Base-by-base conservation (phyloP, 257 asterid genomes). In the Nicotiana tabacum region DNA sequence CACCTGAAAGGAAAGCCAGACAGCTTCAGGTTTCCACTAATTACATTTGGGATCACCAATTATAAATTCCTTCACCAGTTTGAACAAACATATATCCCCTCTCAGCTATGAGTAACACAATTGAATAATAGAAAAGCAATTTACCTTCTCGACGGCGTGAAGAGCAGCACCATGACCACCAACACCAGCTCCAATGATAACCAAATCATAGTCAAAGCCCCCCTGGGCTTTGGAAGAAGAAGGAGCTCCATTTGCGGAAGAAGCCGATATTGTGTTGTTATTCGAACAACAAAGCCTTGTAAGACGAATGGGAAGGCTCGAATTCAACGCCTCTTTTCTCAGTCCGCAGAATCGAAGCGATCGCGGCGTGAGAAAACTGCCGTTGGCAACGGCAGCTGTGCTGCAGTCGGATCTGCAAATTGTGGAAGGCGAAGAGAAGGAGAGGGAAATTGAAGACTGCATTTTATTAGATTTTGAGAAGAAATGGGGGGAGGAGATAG, bases 151-250 rank as follows among this genome's bases (percentile, higher is more conserved):
- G 61, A 93, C 97, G 53, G 99, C 99, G 78, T 95, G 98, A 88
- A 95, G 97, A 56, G 99, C 98, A 83, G 99, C 99, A 53, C 99
- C 99, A 77, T 95, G 99, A 51, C 99, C 99, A 48, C 98, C 99
- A 83, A 95, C 98, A 46, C 99, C 99, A 77, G 99, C 98, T 67
- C 99, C 99, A 80, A 93, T 95, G 88, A 95, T 95, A 68, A 93
- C 94, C 72, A 95, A 90, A 92, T 95, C 99, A 84, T 95, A 95
- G 86, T 95, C 98, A 84, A 91, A 94, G 0, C 78, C 91, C 6
- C 84, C 81, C 48, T 39, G 6, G 37, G 37, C 37, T 0, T 33
- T 33, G 37, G 37, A 33, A 6, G 46, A 37, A 33, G 37, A 33
- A 21, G 96, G 86, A 29, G 89, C 69, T 51, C 97, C 95, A 67